Evolutionary conservation across 768 basidiomycete species (phyloP).

Genomic region (Tulasnella calospora): DNA sequence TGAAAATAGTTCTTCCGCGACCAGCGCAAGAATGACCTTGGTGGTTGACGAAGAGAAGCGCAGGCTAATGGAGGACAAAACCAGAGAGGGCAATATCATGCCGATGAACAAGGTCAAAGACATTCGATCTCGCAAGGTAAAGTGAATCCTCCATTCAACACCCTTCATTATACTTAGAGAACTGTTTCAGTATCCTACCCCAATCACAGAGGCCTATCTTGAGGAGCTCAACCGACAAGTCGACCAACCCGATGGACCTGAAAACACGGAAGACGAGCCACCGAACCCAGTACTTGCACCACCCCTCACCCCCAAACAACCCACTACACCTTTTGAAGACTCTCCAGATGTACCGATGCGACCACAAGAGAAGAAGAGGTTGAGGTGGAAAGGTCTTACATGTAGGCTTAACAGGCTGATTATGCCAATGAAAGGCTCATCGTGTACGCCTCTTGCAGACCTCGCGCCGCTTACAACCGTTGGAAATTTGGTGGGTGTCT

Average conservation of each 20-base stretch:
- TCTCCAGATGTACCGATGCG: constrained; percentile 65
- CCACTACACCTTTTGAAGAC: constrained; percentile 37
- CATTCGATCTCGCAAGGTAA: constrained; percentile 65
- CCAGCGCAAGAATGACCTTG: neutral
- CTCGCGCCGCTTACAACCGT: constrained; percentile 87
- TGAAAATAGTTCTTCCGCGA: neutral
- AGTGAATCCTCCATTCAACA: constrained; percentile 25
- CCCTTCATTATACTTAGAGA: neutral
- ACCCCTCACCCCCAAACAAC: constrained; percentile 14
- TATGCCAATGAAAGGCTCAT: neutral
- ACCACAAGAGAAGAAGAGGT: constrained; percentile 75
- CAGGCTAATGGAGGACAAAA: neutral
- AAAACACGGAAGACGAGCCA: constrained; percentile 17
- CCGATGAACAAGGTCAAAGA: constrained; percentile 53
- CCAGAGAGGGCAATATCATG: constrained; percentile 64
- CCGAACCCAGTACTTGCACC: constrained; percentile 21
- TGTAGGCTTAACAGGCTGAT: constrained; percentile 49
- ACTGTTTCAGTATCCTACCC: constrained; percentile 54
- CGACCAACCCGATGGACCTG: constrained; percentile 32
- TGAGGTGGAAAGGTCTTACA: constrained; percentile 82
- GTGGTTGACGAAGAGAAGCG: constrained; percentile 5
- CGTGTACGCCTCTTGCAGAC: constrained; percentile 38
- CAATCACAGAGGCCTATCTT: constrained; percentile 59
- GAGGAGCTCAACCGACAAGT: constrained; percentile 40
- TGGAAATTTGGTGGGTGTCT: constrained; percentile 72